A percentile compares a stretch with the other conserved stretches of the same genome.
Conservation (phyloP, 1,139 yeast species). For the Candida sanyaensis region DNA sequence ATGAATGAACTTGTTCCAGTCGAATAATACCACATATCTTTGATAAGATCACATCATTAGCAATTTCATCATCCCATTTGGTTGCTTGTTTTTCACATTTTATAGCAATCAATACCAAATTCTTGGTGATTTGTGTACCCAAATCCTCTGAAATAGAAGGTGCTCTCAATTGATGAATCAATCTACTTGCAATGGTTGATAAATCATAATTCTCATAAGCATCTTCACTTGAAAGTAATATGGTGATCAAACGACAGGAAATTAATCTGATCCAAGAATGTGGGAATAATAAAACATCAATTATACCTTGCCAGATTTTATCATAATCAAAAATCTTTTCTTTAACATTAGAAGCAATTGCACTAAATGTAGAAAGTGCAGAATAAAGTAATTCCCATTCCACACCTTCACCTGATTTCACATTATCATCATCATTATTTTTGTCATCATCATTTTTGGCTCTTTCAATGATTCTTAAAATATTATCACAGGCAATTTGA, state of each 20-base stretch:
- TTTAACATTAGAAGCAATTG: conserved; percentile 32
- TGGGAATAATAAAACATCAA: conserved; percentile 70
- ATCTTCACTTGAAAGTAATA: conserved; percentile 45
- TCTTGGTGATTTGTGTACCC: conserved; percentile 67
- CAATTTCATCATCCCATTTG: conserved; percentile 37
- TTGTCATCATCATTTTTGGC: conserved; percentile 35
- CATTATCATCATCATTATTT: conserved; percentile 21
- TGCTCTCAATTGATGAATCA: conserved; percentile 79
- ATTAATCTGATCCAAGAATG: conserved; percentile 89
- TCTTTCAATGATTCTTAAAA: conserved; percentile 37
- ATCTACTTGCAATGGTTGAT: conserved; percentile 67
- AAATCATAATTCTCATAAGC: conserved; percentile 41
- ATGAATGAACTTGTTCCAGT: conserved; percentile 55
- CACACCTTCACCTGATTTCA: conserved; percentile 20
- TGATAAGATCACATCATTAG: conserved; percentile 63
- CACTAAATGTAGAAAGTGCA: conserved; percentile 56
- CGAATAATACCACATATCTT: conserved; percentile 66
- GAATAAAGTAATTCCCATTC: conserved; percentile 82
- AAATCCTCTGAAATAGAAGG: conserved; percentile 68
- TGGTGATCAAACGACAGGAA: conserved; percentile 62
- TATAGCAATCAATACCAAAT: conserved; percentile 61
- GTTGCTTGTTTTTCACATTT: conserved; percentile 58
- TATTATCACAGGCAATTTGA: conserved; percentile 34
- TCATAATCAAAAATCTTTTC: conserved; percentile 36
- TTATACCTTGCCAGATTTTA: conserved; percentile 52